Evolutionary conservation across 1,284 basidiomycete species (phyloP), one percentile per base, ranked within the genome.

Genomic region (Serendipita sp.): DNA sequence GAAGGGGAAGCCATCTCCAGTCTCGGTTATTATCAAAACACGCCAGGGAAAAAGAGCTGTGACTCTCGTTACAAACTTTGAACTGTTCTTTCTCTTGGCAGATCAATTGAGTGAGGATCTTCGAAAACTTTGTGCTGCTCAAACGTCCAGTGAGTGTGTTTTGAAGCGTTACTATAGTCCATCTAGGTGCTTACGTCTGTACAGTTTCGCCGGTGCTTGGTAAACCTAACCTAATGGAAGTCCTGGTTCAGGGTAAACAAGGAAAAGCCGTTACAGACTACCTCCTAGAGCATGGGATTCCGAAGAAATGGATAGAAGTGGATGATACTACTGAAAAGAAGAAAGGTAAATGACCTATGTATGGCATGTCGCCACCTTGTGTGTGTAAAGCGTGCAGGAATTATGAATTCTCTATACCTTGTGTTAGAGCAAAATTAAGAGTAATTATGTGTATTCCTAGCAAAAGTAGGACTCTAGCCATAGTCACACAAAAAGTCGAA

Each of bases 201-300:
- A 30, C 60, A 88, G 85, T 87, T 8, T 78, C 80, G 0, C 79
- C 81, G 0, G 65, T 79, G 5, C 74, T 75, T 0, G 69, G 66
- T 1, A 83, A 84, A 0, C 83, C 80, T 67, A 71, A 76, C 4
- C 73, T 78, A 2, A 70, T 82, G 62, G 86, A 92, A 69, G 83
- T 93, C 3, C 76, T 88, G 69, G 84, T 93, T 0, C 90, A 93
- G 71, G 91, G 91, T 0, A 87, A 86, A 66, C 91, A 93, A 69
- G 75, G 79, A 53, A 81, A 82, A 67, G 74, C 77, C 1, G 84
- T 91, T 13, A 76, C 77, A 13, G 84, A 87, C 8, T 79, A 89
- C 64, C 72, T 94, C 45, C 69, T 80, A 1, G 78, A 74, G 34
- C 81, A 80, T 65, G 89, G 91, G 0, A 80, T 93, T 43, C 88